Base-by-base conservation (phyloP, 2,329 filamentous ascomycete species). In the Periconia sp. region DNA sequence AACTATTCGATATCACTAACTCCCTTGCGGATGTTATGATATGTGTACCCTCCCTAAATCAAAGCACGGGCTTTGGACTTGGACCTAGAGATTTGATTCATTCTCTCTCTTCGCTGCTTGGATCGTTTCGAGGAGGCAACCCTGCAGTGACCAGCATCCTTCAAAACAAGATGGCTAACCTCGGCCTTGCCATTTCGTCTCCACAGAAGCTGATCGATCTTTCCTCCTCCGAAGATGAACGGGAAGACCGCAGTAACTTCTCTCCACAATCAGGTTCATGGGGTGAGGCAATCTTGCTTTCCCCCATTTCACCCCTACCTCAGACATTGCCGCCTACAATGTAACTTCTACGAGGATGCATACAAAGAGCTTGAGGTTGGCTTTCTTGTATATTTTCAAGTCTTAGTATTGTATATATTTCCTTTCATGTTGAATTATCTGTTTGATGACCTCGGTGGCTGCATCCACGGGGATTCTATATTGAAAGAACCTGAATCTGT, bases 21-120 rank as follows among this genome's bases (percentile, higher is more conserved):
- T 67, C 65, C 1, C 56, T 68, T 10, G 65, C 65, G 4, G 64
- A 68, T 29, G 65, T 68, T 8, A 68, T 68, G 65, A 67, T 68
- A 34, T 67, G 63, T 21, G 63, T 68, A 43, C 65, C 65, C 0
- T 54, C 58, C 1, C 49, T 66, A 22, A 68, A 66, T 33, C 56
- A 63, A 40, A 57, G 65, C 30, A 54, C 63, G 1, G 48, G 55
- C 12, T 67, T 68, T 17, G 54, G 51, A 5, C 46, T 67, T 26
- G 64, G 65, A 2, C 65, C 65, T 5, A 51, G 65, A 42, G 64
- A 68, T 32, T 54, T 68, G 3, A 65, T 68, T 5, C 64, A 67
- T 29, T 63, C 61, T 4, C 54, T 68, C 7, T 59, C 64, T 1
- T 53, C 57, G 12, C 52, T 67, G 1, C 54, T 68, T 5, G 54